A percentile compares a stretch with the other conserved stretches of the same genome.
Evolutionary conservation across 2,329 filamentous ascomycete species (phyloP).

Genomic region (Diplodia scrobiculata): DNA sequence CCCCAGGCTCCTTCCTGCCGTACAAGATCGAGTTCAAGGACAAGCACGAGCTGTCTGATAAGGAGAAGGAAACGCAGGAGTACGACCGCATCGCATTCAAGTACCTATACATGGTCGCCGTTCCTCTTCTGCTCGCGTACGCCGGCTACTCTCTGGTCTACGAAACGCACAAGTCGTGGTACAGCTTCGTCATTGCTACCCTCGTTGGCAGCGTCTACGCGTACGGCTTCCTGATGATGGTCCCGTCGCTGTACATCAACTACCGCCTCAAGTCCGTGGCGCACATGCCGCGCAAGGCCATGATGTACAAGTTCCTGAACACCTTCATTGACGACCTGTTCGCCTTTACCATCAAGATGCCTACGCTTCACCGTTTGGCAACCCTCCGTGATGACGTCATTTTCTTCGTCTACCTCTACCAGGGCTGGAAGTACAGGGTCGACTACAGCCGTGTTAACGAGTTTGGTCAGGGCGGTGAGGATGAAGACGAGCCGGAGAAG

Average conservation of each 20-base stretch:
- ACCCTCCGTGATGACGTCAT: slow-evolving; percentile 95
- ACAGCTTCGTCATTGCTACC: slow-evolving; percentile 91
- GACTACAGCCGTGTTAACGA: slow-evolving; percentile 94
- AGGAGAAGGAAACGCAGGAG: slow-evolving; percentile 96
- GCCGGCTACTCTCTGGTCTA: slow-evolving; percentile 89
- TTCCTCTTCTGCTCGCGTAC: slow-evolving; percentile 86
- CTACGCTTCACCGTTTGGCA: slow-evolving; percentile 84
- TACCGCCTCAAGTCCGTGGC: slow-evolving; percentile 89
- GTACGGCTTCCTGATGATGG: slow-evolving; percentile 99
- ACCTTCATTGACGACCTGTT: slow-evolving; percentile 99
- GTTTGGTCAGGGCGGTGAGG: slow-evolving; percentile 97
- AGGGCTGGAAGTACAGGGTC: slow-evolving; percentile 86
- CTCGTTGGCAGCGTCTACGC: slow-evolving; percentile 95
- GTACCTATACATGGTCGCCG: slow-evolving; percentile 90
- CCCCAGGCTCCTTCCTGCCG: slow-evolving; percentile 70
- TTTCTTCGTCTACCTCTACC: slow-evolving; percentile 97
- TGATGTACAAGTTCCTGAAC: slow-evolving; percentile 98
- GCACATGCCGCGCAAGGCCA: slow-evolving; percentile 93
- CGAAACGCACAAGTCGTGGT: slow-evolving; percentile 96
- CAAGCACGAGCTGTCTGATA: slow-evolving; percentile 93
- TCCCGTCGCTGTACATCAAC: slow-evolving; percentile 96
- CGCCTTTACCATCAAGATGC: slow-evolving; percentile 99
- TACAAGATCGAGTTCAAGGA: slow-evolving; percentile 87
- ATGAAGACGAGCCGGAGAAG: slow-evolving; percentile 59
- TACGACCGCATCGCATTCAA: slow-evolving; percentile 98